A percentile compares a stretch with the other conserved stretches of the same genome.
phyloP scores from a whole-genome alignment of 164 flowering plant species.

The Protea cynaroides region DNA sequence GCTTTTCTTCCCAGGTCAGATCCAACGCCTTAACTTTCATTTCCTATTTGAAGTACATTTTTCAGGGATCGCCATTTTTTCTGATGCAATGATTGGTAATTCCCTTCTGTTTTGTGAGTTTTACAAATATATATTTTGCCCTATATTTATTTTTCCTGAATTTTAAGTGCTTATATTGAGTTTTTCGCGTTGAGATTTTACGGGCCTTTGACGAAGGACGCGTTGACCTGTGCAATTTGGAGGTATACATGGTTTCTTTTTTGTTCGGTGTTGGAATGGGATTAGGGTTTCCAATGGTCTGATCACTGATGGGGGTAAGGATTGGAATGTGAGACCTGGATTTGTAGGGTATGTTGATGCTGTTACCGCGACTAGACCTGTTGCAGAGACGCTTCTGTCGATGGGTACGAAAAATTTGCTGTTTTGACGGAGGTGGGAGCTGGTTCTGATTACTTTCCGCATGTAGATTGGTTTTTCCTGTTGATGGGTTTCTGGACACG shows the following conservation, averaged over 20 bases:
- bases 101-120: not conserved
- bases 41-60: no score
- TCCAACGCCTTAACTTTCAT: no score
- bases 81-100: not conserved
- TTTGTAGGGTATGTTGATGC: not conserved
- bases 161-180: conserved; percentile 7
- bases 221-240: conserved; percentile 35
- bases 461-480: conserved; percentile 13
- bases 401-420: no score
- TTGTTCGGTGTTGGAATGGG: not conserved
- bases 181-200: conserved; percentile 19
- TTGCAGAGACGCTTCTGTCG: not conserved
- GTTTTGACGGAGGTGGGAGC: no score
- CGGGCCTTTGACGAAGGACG: conserved; percentile 35
- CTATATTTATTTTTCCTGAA: no score
- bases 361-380: conserved; percentile 2
- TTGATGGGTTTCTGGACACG: conserved; percentile 13
- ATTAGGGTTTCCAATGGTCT: not conserved
- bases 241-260: conserved; percentile 8
- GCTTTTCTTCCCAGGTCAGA: no score
- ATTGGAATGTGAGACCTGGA: not conserved
- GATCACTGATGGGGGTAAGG: not conserved
- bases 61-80: no score
- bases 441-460: no score
- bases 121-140: no score